Conservation (phyloP, 768 basidiomycete genomes). For the Pisolithus tinctorius region DNA sequence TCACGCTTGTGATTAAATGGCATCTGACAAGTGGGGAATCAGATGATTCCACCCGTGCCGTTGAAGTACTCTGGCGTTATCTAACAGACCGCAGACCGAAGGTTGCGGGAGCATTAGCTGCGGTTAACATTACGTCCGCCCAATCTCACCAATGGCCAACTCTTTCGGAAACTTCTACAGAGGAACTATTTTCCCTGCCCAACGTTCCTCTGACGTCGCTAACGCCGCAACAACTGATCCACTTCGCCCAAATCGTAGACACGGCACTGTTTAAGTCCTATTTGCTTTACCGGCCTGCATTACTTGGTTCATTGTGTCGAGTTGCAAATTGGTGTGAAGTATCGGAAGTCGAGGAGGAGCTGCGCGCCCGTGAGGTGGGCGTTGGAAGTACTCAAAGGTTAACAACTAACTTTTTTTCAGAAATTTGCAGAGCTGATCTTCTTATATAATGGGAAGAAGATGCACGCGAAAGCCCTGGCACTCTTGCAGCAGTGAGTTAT, state of each 20-base stretch:
- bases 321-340: conserved; percentile 98
- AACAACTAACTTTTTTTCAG: conserved; percentile 32
- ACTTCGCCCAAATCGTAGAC: conserved; percentile 90
- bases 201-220: conserved; percentile 65
- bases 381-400: not conserved
- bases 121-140: conserved; percentile 59
- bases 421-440: conserved; percentile 89
- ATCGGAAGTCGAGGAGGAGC: conserved; percentile 82
- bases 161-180: conserved; percentile 64
- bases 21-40: conserved; percentile 1
- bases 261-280: conserved; percentile 94
- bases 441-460: conserved; percentile 90
- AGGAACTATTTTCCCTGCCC: conserved; percentile 75
- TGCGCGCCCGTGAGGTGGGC: conserved; percentile 70
- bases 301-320: conserved; percentile 84
- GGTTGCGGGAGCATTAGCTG: conserved; percentile 66
- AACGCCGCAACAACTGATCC: conserved; percentile 76
- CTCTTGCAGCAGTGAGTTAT: conserved; percentile 74
- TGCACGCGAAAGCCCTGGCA: conserved; percentile 83
- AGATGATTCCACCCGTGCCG: conserved; percentile 63
- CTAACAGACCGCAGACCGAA: conserved; percentile 88
- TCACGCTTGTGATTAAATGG: not conserved
- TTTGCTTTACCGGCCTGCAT: conserved; percentile 67
- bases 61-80: conserved; percentile 86
- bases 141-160: conserved; percentile 63